Evolutionary conservation across 106 monocot species (phyloP), one percentile per base, ranked within the genome.

Genomic region (Ottelia alismoides): DNA sequence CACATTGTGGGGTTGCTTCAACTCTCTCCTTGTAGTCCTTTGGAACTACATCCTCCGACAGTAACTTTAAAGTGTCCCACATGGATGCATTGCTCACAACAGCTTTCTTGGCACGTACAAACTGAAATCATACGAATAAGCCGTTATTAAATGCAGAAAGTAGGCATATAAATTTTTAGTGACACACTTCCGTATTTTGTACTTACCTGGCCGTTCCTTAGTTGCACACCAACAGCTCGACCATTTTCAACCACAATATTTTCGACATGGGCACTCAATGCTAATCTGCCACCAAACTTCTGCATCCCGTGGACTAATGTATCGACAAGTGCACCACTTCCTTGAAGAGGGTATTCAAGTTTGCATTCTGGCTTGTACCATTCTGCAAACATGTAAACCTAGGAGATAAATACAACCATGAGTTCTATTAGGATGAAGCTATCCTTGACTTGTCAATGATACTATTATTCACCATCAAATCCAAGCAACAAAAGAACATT

Each of bases 381-480:
- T 63, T 93, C 93, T 62, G 88, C 80, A 88, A 93, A 80, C 93
- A 93, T 93, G 63, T 93, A 93, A 75, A 93, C 72, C 93, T 93
- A 63, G 57, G n/a, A n/a, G n/a, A n/a, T n/a, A n/a, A n/a, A n/a
- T n/a, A n/a, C n/a, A n/a, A n/a, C n/a, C n/a, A n/a, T n/a, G n/a
- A n/a, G n/a, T n/a, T n/a, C n/a, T n/a, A n/a, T n/a, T n/a, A n/a
- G n/a, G n/a, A n/a, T n/a, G n/a, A n/a, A n/a, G n/a, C n/a, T n/a
- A n/a, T n/a, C n/a, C n/a, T n/a, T n/a, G n/a, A n/a, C n/a, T n/a
- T n/a, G n/a, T n/a, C n/a, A n/a, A n/a, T n/a, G n/a, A n/a, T n/a
- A n/a, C n/a, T n/a, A n/a, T n/a, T n/a, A n/a, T n/a, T n/a, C n/a
- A n/a, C n/a, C n/a, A n/a, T n/a, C n/a, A n/a, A n/a, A n/a, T n/a